A percentile compares a stretch with the other conserved stretches of the same genome.
These are phyloP conservation scores for Lophiotrema nucula DNA, from an alignment of 495 filamentous ascomycete species.

Conservation along the genomic window DNA sequence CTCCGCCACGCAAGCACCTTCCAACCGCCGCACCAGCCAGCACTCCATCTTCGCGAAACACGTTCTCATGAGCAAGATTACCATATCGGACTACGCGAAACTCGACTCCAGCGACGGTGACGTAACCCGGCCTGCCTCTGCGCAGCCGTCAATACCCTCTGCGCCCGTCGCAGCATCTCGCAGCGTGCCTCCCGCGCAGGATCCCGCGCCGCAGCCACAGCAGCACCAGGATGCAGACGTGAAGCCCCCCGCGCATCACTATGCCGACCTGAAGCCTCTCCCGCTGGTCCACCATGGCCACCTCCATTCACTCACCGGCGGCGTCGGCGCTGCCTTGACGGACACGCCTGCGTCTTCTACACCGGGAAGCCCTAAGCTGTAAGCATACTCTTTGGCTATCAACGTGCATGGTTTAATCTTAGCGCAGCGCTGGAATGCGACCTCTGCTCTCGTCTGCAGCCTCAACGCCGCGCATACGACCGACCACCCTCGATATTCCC, in stretches of 20 bases:
- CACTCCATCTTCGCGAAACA: conserved; percentile 53
- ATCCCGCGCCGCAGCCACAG: too few relatives aligned
- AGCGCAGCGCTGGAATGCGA: too few relatives aligned
- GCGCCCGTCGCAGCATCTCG: not conserved
- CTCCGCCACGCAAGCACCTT: not conserved
- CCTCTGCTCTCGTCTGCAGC: too few relatives aligned
- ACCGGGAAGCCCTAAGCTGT: conserved; percentile 71
- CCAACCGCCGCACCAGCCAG: conserved; percentile 31
- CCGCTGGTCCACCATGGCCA: conserved; percentile 24
- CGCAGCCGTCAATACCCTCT: conserved; percentile 1
- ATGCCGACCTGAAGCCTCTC: conserved; percentile 25
- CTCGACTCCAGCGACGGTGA: conserved; percentile 10
- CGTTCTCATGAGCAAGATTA: conserved; percentile 56
- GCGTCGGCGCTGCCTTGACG: conserved; percentile 57
- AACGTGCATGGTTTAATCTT: too few relatives aligned
- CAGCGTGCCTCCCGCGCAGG: not conserved
- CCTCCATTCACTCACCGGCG: conserved; percentile 42
- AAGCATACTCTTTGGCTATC: too few relatives aligned
- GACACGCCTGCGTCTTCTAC: conserved; percentile 71
- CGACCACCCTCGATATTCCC: conserved; percentile 49
- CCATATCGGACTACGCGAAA: conserved; percentile 27
- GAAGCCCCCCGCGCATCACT: conserved; percentile 9
- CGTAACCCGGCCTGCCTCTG: conserved; percentile 5
- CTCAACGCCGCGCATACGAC: conserved; percentile 53
- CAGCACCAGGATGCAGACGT: too few relatives aligned